Conservation (phyloP, 441 rosid genomes). For the Adansonia grandidieri region DNA sequence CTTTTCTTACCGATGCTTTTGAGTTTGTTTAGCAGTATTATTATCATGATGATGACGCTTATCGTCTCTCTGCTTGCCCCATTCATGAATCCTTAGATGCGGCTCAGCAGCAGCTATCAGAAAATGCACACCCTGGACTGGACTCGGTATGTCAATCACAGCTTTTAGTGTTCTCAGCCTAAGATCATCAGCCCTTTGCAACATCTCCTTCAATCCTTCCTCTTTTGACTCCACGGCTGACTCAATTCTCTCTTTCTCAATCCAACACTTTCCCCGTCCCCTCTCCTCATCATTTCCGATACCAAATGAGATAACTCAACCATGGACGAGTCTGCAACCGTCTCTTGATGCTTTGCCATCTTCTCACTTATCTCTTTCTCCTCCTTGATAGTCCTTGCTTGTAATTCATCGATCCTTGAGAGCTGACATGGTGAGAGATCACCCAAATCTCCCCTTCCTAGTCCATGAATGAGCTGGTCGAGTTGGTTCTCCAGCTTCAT, state of each 20-base stretch:
- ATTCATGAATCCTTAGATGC: slow-evolving; percentile 50
- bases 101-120: slow-evolving; percentile 56
- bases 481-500: slow-evolving; percentile 44
- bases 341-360: slow-evolving; percentile 47
- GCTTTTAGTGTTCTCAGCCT: slow-evolving; percentile 43
- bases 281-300: slow-evolving; percentile 26
- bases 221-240: slow-evolving; percentile 31
- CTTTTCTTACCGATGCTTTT: no score
- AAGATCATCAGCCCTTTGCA: slow-evolving; percentile 47
- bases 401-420: slow-evolving; percentile 37
- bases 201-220: slow-evolving; percentile 33
- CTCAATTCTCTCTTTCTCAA: slow-evolving; percentile 30
- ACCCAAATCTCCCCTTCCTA: slow-evolving; percentile 41
- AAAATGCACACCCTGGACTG: slow-evolving; percentile 50
- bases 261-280: neutral
- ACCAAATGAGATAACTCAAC: slow-evolving; percentile 39
- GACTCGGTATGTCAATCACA: slow-evolving; percentile 37
- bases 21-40: neutral
- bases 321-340: slow-evolving; percentile 41
- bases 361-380: slow-evolving; percentile 46
- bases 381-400: slow-evolving; percentile 29
- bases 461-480: slow-evolving; percentile 36
- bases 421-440: slow-evolving; percentile 44
- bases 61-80: slow-evolving; percentile 47
- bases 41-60: neutral